These are phyloP conservation scores for Tylopilus balloui DNA, from an alignment of 768 basidiomycete species.

Conservation along the genomic window DNA sequence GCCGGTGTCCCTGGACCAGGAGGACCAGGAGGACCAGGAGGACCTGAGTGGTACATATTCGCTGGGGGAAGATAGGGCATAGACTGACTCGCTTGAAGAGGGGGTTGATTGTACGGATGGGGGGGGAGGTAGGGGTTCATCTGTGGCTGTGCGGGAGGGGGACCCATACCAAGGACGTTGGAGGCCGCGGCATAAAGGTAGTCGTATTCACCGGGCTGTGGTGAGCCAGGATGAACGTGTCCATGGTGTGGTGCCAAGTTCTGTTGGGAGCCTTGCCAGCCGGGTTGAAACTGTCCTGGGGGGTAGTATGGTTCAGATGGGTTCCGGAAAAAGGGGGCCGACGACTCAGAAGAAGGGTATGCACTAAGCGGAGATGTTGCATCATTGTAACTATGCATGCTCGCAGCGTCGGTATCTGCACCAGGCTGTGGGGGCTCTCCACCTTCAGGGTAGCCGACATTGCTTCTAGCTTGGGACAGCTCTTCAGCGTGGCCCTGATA, in stretches of 20 bases:
- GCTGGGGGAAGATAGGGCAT: constrained; percentile 32
- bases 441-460: constrained; percentile 26
- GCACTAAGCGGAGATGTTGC: constrained; percentile 29
- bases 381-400: constrained; percentile 39
- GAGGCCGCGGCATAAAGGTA: constrained; percentile 72
- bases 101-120: constrained; percentile 19
- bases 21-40: constrained; percentile 18
- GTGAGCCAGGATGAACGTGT: constrained; percentile 15
- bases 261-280: constrained; percentile 30
- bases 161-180: constrained; percentile 74
- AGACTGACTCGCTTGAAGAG: constrained; percentile 28
- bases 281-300: constrained; percentile 18
- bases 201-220: constrained; percentile 45
- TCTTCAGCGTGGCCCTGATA: constrained; percentile 12
- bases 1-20: constrained; percentile 17
- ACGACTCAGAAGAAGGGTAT: constrained; percentile 24
- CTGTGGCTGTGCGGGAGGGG: constrained; percentile 36
- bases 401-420: constrained; percentile 35
- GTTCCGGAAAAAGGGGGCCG: constrained; percentile 15
- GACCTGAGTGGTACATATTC: constrained; percentile 21
- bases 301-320: constrained; percentile 21
- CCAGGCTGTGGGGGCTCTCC: constrained; percentile 22
- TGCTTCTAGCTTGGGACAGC: constrained; percentile 21
- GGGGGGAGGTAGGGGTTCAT: constrained; percentile 21
- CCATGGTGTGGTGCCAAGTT: constrained; percentile 18